Evolutionary conservation across 2,329 filamentous ascomycete genomes (phyloP).

Genomic region (Cladosporium sp.): DNA sequence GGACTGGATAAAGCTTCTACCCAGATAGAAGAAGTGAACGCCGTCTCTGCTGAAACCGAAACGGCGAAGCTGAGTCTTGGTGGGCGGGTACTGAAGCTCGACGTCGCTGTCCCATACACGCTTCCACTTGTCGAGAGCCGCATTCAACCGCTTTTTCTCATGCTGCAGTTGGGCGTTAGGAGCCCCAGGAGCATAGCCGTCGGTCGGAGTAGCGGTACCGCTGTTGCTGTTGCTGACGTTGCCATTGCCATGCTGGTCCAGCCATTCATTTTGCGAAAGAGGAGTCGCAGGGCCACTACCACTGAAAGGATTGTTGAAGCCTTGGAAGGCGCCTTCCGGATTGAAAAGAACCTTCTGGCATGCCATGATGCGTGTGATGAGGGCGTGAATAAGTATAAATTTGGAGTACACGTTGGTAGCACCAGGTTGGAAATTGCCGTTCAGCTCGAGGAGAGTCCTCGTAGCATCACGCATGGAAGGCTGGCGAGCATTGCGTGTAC

Average conservation of each 20-base stretch:
- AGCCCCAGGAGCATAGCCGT: conserved; percentile 38
- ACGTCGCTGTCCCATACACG: conserved; percentile 67
- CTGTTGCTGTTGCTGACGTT: conserved; percentile 31
- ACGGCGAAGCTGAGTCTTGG: conserved; percentile 47
- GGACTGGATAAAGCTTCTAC: conserved; percentile 60
- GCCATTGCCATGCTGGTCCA: conserved; percentile 42
- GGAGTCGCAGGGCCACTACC: conserved; percentile 53
- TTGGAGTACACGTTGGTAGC: conserved; percentile 70
- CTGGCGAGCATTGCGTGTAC: conserved; percentile 61
- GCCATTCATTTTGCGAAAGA: conserved; percentile 57
- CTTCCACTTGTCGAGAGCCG: conserved; percentile 68
- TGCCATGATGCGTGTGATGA: conserved; percentile 60
- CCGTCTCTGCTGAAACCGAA: conserved; percentile 68
- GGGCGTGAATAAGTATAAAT: conserved; percentile 67
- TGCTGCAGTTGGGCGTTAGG: conserved; percentile 47
- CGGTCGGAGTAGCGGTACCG: conserved; percentile 41
- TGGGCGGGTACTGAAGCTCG: conserved; percentile 60
- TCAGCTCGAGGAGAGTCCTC: conserved; percentile 56
- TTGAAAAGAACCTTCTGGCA: conserved; percentile 38
- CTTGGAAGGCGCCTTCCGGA: conserved; percentile 23
- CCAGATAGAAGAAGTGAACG: conserved; percentile 70
- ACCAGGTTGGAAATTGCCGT: conserved; percentile 57
- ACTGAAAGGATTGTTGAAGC: conserved; percentile 24
- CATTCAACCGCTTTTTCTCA: conserved; percentile 43
- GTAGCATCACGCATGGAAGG: conserved; percentile 60